phyloP scores from a whole-genome alignment of 768 basidiomycete species.

The Pleurotus tuber-regium region DNA sequence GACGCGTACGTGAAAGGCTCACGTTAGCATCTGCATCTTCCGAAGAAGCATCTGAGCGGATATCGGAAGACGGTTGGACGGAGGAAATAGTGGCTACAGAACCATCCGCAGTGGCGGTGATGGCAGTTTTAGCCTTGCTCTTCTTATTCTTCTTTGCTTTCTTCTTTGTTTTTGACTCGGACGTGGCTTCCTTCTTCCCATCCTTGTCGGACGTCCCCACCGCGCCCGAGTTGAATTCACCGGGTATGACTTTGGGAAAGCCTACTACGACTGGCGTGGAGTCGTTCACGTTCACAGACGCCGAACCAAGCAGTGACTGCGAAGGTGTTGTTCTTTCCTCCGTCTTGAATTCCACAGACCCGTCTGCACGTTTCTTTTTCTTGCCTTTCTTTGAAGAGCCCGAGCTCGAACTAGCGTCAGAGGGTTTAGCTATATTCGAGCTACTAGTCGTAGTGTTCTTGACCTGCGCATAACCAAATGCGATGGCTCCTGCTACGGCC shows the following conservation, averaged over 20 bases:
- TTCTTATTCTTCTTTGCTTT: conserved; percentile 49
- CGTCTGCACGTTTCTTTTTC: conserved; percentile 24
- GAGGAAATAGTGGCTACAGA: conserved; percentile 11
- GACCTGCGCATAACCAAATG: conserved; percentile 35
- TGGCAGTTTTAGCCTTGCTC: conserved; percentile 29
- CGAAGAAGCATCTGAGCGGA: conserved; percentile 19
- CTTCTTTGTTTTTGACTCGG: conserved; percentile 26
- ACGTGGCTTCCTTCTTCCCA: conserved; percentile 10
- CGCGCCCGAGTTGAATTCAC: conserved; percentile 35
- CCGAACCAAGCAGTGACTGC: conserved; percentile 9
- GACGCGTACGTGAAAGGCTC: conserved; percentile 9
- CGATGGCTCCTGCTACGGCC: conserved; percentile 39
- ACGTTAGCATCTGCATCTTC: conserved; percentile 9
- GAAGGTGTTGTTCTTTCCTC: conserved; percentile 15
- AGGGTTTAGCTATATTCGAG: neutral
- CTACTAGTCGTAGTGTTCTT: conserved; percentile 2
- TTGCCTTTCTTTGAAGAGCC: conserved; percentile 23
- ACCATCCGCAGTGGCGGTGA: conserved; percentile 7
- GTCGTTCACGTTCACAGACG: neutral
- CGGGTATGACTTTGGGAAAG: conserved; percentile 41
- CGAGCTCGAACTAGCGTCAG: neutral
- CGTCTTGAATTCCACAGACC: conserved; percentile 11
- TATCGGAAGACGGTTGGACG: conserved; percentile 17
- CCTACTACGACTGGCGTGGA: conserved; percentile 20
- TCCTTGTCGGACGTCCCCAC: too few relatives aligned